A percentile compares a stretch with the other conserved stretches of the same genome.
Conservation (phyloP, 257 asterid species). For the Solanum sparsipilum region DNA sequence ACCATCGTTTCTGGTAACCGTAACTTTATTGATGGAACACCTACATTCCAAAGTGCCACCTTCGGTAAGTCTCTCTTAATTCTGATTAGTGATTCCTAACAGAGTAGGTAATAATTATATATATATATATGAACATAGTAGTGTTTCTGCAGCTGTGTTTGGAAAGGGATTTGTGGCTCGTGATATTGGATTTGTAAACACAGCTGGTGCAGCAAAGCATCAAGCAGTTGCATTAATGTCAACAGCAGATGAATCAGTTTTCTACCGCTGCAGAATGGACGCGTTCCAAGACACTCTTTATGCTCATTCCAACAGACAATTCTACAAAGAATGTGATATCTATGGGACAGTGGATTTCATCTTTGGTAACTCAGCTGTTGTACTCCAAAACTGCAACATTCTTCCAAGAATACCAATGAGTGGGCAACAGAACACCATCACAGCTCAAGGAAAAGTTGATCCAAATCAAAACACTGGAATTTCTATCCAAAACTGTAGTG, state of each 20-base stretch:
- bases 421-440: constrained; percentile 36
- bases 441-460: constrained; percentile 38
- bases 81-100: background rate
- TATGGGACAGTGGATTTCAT: constrained; percentile 52
- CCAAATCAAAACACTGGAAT: constrained; percentile 62
- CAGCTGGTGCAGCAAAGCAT: constrained; percentile 36
- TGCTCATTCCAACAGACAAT: constrained; percentile 35
- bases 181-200: constrained; percentile 39
- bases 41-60: constrained; percentile 36
- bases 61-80: constrained; percentile 22
- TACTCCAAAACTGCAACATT: constrained; percentile 43
- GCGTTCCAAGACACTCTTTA: constrained; percentile 49
- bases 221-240: constrained; percentile 44
- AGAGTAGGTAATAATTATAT: background rate
- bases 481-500: constrained; percentile 58
- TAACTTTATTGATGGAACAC: constrained; percentile 37
- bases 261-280: constrained; percentile 30
- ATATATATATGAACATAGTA: background rate
- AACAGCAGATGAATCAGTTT: constrained; percentile 24
- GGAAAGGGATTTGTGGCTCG: constrained; percentile 68
- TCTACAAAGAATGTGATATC: constrained; percentile 38
- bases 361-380: constrained; percentile 41
- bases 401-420: constrained; percentile 19
- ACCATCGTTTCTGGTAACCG: constrained; percentile 30
- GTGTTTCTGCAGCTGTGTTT: background rate